These are phyloP conservation scores for Scutellaria barbata DNA, from an alignment of 257 asterid species.

Conservation along the genomic window DNA sequence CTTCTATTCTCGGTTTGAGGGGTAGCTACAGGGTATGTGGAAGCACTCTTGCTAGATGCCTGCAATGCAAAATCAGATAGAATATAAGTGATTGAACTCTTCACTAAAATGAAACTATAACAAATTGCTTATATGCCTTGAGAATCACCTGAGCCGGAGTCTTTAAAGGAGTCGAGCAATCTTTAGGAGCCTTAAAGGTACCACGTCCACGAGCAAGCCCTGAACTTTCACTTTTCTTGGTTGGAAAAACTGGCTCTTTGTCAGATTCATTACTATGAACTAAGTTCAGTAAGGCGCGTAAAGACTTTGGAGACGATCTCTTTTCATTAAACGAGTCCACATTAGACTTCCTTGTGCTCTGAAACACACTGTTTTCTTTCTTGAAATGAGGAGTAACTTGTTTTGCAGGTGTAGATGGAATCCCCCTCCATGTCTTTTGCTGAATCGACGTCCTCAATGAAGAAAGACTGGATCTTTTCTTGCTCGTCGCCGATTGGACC, in stretches of 20 bases:
- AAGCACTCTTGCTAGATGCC: constrained; percentile 47
- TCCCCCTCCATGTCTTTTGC: constrained; percentile 45
- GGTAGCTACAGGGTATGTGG: constrained; percentile 48
- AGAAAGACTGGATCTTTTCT: constrained; percentile 57
- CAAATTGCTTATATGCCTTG: background rate
- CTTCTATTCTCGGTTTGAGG: constrained; percentile 60
- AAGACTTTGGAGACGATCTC: constrained; percentile 52
- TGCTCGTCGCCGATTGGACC: constrained; percentile 40
- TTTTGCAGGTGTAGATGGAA: constrained; percentile 54
- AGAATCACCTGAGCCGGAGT: constrained; percentile 39
- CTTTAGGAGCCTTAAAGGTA: constrained; percentile 8
- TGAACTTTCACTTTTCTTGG: constrained; percentile 42
- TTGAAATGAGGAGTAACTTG: constrained; percentile 45
- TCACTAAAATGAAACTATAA: background rate
- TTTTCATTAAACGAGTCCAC: constrained; percentile 39
- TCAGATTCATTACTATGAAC: constrained; percentile 44
- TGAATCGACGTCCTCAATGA: constrained; percentile 57
- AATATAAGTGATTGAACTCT: background rate
- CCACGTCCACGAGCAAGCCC: constrained; percentile 27
- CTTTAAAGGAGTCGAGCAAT: constrained; percentile 34
- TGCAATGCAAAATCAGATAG: constrained; percentile 36
- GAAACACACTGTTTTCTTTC: constrained; percentile 43
- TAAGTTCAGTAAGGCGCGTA: constrained; percentile 50
- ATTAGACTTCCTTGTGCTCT: constrained; percentile 39
- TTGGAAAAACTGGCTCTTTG: constrained; percentile 37